Conservation (phyloP, 441 rosid genomes). For the Gossypium gossypioides region DNA sequence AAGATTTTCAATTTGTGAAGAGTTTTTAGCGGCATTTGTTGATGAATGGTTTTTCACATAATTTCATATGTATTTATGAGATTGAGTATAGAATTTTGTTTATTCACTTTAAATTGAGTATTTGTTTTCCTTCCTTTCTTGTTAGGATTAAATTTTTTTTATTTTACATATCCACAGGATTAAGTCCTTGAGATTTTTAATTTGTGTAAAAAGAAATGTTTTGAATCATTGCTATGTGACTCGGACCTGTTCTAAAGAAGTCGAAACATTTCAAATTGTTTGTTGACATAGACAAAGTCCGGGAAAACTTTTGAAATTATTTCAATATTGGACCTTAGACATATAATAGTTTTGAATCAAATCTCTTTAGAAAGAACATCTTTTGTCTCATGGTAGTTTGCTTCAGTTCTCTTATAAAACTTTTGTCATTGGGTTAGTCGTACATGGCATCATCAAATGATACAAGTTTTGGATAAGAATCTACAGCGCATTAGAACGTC, state of each 20-base stretch:
- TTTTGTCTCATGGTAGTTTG: no score
- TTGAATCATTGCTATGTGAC: not conserved
- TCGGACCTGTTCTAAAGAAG: not conserved
- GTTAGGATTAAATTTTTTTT: not conserved
- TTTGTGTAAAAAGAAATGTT: not conserved
- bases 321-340: no score
- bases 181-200: no score
- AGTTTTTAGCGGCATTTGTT: not conserved
- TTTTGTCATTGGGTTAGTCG: not conserved
- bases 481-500: not conserved
- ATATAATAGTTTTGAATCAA: not conserved
- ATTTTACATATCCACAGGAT: no score
- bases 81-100: not conserved
- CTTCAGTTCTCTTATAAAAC: no score
- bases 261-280: not conserved
- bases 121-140: not conserved
- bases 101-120: not conserved
- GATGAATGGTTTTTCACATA: not conserved
- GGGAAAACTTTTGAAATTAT: no score
- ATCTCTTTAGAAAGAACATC: not conserved
- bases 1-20: no score
- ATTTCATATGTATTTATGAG: not conserved
- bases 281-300: not conserved
- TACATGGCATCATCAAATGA: not conserved
- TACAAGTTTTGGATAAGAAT: no score